phyloP scores from a whole-genome alignment of 176 grass and related monocot genomes.

The barley (Hordeum vulgare) region MorexV3_pseudomolecules_assembly NC_058524.1:627711396-627711895 shows the following conservation, averaged over 20 bases:
- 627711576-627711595: conserved; percentile 23
- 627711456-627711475: not conserved
- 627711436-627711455: not conserved
- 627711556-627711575: not conserved
- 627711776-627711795: not conserved
- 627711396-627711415: too few relatives aligned
- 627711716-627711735: not conserved
- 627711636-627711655: conserved; percentile 5
- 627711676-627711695: conserved; percentile 43
- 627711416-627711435: too few relatives aligned
- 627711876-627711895: conserved; percentile 44
- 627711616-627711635: conserved; percentile 8
- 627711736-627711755: not conserved
- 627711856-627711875: conserved; percentile 45
- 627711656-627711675: conserved; percentile 13
- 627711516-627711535: not conserved
- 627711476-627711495: not conserved
- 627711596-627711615: not conserved
- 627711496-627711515: not conserved
- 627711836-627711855: conserved; percentile 14
- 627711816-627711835: not conserved
- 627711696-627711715: not conserved
- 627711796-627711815: not conserved
- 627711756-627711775: not conserved
- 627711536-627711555: not conserved